phyloP scores from a whole-genome alignment of 1,284 basidiomycete species.

The Mycosarcoma maydis region DNA sequence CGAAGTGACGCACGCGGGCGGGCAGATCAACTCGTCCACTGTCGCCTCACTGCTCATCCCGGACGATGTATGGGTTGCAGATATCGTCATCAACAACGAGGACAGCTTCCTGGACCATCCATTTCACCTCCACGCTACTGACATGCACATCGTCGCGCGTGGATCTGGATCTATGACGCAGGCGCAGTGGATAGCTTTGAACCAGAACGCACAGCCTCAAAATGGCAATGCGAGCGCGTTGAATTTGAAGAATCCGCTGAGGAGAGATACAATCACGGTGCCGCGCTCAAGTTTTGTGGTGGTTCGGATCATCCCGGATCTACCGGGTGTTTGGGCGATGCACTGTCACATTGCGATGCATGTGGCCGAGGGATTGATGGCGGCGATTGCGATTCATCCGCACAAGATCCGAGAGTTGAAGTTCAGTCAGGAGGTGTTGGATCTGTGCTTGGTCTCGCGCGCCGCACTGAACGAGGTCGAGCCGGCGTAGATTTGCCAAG shows the following conservation, averaged over 20 bases:
- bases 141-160: constrained; percentile 62
- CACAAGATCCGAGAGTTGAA: constrained; percentile 36
- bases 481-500: constrained; percentile 36
- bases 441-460: constrained; percentile 29
- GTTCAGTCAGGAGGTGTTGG: constrained; percentile 42
- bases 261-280: constrained; percentile 68
- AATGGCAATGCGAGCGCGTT: constrained; percentile 11
- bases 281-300: constrained; percentile 50
- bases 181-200: constrained; percentile 23
- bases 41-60: constrained; percentile 32
- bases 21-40: constrained; percentile 28
- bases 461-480: constrained; percentile 15
- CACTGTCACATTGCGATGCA: constrained; percentile 61
- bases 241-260: constrained; percentile 65
- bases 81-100: constrained; percentile 66
- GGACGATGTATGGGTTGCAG: constrained; percentile 47
- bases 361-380: constrained; percentile 53
- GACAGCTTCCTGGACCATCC: constrained; percentile 66
- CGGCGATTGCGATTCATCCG: constrained; percentile 56
- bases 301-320: constrained; percentile 48
- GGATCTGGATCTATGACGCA: constrained; percentile 60
- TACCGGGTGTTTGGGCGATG: constrained; percentile 51
- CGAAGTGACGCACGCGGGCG: constrained; percentile 34
- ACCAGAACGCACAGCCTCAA: constrained; percentile 9
- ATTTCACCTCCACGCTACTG: constrained; percentile 50